Evolutionary conservation across 208 protist species (phyloP).

Genomic region (Phytomonas sp.): DNA sequence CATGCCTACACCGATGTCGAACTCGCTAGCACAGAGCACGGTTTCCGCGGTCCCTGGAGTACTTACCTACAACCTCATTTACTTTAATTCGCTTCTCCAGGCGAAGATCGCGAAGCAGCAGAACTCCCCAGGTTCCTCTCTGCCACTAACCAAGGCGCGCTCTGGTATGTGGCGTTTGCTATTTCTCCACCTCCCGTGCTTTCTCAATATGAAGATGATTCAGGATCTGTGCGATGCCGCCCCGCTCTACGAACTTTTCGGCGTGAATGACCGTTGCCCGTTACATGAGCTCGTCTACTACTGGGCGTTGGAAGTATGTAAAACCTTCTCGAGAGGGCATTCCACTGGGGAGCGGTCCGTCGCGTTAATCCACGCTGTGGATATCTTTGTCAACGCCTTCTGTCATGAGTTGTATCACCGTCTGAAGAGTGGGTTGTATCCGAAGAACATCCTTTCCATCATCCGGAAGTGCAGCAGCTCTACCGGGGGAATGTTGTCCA

Average conservation of each 20-base stretch:
- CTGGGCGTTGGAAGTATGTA: conserved; percentile 28
- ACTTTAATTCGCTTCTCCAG: conserved; percentile 38
- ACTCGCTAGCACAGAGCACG: too few relatives aligned
- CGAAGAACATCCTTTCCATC: background rate
- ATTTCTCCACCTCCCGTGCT: conserved; percentile 27
- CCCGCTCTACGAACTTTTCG: conserved; percentile 53
- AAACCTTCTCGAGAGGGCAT: background rate
- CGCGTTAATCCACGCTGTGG: conserved; percentile 14
- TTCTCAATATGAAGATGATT: conserved; percentile 13
- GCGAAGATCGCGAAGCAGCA: conserved; percentile 26
- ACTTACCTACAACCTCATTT: conserved; percentile 22
- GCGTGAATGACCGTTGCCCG: conserved; percentile 41
- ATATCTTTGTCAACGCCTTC: conserved; percentile 46
- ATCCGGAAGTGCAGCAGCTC: background rate
- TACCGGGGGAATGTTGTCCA: conserved; percentile 3
- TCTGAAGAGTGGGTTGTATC: conserved; percentile 4
- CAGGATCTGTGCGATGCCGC: conserved; percentile 24
- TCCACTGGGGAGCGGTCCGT: background rate
- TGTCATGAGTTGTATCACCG: conserved; percentile 53
- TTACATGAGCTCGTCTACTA: conserved; percentile 39
- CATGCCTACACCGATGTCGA: too few relatives aligned
- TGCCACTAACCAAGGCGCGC: conserved; percentile 17
- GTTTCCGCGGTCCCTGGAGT: too few relatives aligned
- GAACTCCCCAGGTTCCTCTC: background rate
- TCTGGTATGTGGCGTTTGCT: conserved; percentile 37